phyloP scores from a whole-genome alignment of 2,329 filamentous ascomycete species.

The Colletotrichum limetticola region DNA sequence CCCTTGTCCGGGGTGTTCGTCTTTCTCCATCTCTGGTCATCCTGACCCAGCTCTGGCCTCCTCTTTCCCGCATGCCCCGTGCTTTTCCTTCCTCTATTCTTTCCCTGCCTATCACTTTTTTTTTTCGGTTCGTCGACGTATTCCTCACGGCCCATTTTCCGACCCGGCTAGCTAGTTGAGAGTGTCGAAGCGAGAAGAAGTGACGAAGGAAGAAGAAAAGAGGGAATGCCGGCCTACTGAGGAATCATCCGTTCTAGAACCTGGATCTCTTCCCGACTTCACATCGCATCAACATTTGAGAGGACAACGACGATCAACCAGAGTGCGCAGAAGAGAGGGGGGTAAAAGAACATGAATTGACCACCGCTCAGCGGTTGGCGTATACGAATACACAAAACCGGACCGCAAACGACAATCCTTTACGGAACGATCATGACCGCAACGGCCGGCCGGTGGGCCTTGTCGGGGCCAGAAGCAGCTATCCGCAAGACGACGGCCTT shows the following conservation, averaged over 20 bases:
- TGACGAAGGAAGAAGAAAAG: background rate
- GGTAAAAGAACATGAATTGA: conserved; percentile 21
- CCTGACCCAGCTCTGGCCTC: conserved; percentile 22
- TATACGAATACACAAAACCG: conserved; percentile 21
- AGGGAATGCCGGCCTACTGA: conserved; percentile 8
- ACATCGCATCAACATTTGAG: background rate
- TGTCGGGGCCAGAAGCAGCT: background rate
- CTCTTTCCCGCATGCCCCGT: conserved; percentile 32
- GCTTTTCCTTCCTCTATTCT: conserved; percentile 14
- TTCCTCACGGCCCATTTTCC: conserved; percentile 12
- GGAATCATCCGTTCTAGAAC: background rate
- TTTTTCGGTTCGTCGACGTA: background rate
- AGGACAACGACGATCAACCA: background rate
- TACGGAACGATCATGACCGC: conserved; percentile 1
- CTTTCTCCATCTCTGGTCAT: conserved; percentile 24
- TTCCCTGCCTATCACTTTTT: conserved; percentile 14
- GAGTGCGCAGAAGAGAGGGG: background rate
- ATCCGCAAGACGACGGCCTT: conserved; percentile 9
- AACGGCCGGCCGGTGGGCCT: background rate
- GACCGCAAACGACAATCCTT: conserved; percentile 5
- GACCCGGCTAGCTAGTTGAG: background rate
- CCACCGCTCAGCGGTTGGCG: conserved; percentile 30
- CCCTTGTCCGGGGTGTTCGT: background rate
- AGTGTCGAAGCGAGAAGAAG: background rate
- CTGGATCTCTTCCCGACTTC: background rate